Base-by-base conservation (phyloP, 768 basidiomycete species). In the Candolleomyces eurysporus region DNA sequence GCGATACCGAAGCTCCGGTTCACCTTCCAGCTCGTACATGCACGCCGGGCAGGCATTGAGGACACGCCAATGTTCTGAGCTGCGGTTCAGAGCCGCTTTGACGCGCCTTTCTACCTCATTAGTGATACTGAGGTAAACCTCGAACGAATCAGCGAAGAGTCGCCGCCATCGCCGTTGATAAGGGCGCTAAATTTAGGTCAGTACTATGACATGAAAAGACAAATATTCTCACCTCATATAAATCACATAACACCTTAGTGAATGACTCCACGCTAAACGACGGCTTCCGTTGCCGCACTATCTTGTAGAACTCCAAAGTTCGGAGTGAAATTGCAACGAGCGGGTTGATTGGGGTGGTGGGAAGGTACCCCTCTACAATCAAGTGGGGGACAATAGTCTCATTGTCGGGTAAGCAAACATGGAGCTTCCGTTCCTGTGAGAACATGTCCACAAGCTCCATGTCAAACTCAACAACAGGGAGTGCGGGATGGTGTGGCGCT, bases 231-330 rank as follows among this genome's bases (percentile, higher is more conserved):
- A 64, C 55, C 14, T 63, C 43, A n/a, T 77, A 70, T 21, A 74
- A 32, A 55, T 76, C 70, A 39, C 70, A 73, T 0, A 77, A 59
- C 0, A 59, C 58, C 48, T 72, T 73, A 19, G 68, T 55, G 49
- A 74, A 72, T 4, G 69, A 62, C 50, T 75, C 64, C 9, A 71
- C 64, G 0, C 68, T 57, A 5, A 76, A 63, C n/a, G 65, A 67
- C 17, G 73, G 72, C 42, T 66, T 71, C 9, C 62, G 57, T 1
- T 67, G 65, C 48, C 61, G 64, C 14, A 43, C 32, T 3, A 19
- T 56, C 14, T 63, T 64, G 51, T 59, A 75, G 2, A 72, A 51
- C 40, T 74, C 67, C 3, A 75, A 59, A 5, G 67, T 54, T 4
- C 61, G 55, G 1, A 64, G 61, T 4, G 69, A 61, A 31, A 74